Evolutionary conservation across 148 eudicot genomes (phyloP).

Genomic region (Silene latifolia): DNA sequence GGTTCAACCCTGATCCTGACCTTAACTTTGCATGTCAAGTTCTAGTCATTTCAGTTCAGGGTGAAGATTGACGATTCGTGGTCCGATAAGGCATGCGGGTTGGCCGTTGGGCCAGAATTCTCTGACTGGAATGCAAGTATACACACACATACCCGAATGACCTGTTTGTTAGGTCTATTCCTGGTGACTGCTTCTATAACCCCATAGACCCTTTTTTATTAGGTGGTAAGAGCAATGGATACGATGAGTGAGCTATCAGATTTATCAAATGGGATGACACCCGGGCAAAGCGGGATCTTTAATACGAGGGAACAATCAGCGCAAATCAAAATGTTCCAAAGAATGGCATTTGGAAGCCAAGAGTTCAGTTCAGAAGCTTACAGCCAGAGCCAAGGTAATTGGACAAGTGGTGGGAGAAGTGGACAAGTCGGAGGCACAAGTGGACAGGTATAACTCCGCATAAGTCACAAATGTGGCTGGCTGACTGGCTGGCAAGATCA

Average conservation of each 20-base stretch:
- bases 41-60: no score
- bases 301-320: constrained; percentile 84
- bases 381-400: constrained; percentile 48
- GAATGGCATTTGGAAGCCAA: constrained; percentile 97
- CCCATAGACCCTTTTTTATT: background rate
- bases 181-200: background rate
- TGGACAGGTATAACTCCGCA: constrained; percentile 22
- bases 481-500: no score
- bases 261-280: constrained; percentile 83
- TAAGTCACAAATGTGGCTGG: background rate
- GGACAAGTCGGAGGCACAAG: constrained; percentile 22
- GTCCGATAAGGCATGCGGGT: no score
- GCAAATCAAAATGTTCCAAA: constrained; percentile 80
- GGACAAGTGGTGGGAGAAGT: constrained; percentile 42
- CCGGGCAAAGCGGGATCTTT: constrained; percentile 74
- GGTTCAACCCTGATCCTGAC: no score
- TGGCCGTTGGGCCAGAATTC: no score
- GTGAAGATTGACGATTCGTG: no score
- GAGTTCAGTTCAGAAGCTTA: constrained; percentile 58
- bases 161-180: background rate
- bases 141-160: background rate
- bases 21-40: no score
- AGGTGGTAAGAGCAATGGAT: constrained; percentile 90
- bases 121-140: background rate
- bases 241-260: constrained; percentile 60